phyloP scores from a whole-genome alignment of 345 rosid species.

The Rhodomyrtus tomentosa region DNA sequence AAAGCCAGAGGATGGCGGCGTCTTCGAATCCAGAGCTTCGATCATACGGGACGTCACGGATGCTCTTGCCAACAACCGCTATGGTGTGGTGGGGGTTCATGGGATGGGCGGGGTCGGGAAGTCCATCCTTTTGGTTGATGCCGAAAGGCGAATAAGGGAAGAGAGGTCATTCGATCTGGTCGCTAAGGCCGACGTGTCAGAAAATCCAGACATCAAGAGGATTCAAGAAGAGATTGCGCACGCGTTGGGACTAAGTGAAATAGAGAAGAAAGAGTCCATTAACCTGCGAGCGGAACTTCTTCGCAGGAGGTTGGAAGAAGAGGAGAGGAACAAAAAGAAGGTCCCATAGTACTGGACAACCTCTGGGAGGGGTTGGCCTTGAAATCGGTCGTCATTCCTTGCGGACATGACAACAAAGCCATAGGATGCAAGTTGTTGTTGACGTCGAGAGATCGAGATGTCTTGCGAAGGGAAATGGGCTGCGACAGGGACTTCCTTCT shows the following conservation, averaged over 20 bases:
- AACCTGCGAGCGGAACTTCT: not conserved
- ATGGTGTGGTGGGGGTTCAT: not conserved
- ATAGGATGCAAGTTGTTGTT: too few species aligned
- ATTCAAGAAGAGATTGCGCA: not conserved
- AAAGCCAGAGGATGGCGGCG: not conserved
- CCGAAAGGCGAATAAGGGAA: not conserved
- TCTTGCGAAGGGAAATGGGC: too few species aligned
- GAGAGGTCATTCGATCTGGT: not conserved
- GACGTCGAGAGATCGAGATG: too few species aligned
- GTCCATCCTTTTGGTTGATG: not conserved
- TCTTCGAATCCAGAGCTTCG: not conserved
- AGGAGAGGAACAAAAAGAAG: not conserved
- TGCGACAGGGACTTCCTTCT: too few species aligned
- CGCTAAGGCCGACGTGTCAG: not conserved
- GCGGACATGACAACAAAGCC: too few species aligned
- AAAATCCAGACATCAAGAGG: not conserved
- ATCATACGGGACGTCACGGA: not conserved
- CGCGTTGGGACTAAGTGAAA: not conserved
- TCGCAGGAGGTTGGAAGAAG: not conserved
- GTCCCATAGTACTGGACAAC: too few species aligned
- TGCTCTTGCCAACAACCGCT: not conserved
- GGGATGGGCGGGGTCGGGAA: not conserved
- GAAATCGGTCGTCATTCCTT: too few species aligned
- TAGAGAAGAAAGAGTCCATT: not conserved
- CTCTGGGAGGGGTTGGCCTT: too few species aligned